Evolutionary conservation across 371 early-diverging fungal genomes (phyloP), one percentile per base, ranked within the genome.

Genomic region (Rhizopus arrhizus): DNA sequence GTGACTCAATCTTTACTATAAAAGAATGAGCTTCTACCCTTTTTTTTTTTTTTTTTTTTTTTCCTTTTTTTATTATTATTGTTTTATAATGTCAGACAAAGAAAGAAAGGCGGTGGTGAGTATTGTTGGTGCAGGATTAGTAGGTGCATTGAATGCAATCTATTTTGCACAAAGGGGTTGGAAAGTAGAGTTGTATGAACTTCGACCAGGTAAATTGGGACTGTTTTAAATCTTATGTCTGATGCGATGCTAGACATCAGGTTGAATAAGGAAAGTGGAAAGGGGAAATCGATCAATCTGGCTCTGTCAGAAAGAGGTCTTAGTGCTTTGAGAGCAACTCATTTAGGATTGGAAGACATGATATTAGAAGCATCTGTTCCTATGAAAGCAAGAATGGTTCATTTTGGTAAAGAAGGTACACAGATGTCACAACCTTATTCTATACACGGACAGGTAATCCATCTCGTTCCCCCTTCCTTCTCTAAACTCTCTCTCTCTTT

Each of bases 351-450:
- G 12, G 91, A 90, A 29, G 68, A 83, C 13, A 70, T 72, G 4
- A 87, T 95, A 45, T 61, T 93, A 59, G 72, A 82, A 16, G 80
- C 83, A 3, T 85, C 89, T 33, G 85, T 97, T 8, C 98, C 97
- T 2, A 96, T 98, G 97, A 85, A 83, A 41, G 96, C 95, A 1
- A 82, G 97, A 46, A 94, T 96, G 95, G 86, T 98, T 34, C 98
- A 98, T 68, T 61, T 77, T 2, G 74, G 82, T 1, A 64, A 77
- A 7, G 77, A 86, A 32, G 95, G 94, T 3, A 74, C 73, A 16
- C 90, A 88, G 62, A 68, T 80, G 56, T 89, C 89, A 54, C 95
- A 95, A 77, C 78, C 87, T 5, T 98, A 98, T 77, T 93, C 94
- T 50, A 84, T 91, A 40, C 85, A 88, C 72, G 93, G 91, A 54